phyloP scores from a whole-genome alignment of 1,139 yeast genomes.

The Debaryomyces sp. region DNA sequence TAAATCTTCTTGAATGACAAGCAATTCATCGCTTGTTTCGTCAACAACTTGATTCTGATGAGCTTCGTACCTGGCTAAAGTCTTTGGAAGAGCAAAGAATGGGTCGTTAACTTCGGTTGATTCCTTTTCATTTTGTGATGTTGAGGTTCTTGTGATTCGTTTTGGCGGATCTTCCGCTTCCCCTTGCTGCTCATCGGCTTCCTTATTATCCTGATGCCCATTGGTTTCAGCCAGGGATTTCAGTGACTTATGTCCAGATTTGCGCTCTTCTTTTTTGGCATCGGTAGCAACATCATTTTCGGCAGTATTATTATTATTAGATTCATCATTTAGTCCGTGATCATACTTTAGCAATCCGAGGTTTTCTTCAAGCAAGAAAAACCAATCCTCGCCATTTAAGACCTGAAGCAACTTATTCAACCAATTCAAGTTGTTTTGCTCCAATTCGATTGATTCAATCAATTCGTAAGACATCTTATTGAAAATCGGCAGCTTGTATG shows the following conservation, averaged over 20 bases:
- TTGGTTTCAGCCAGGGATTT: not conserved
- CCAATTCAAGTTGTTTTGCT: conserved; percentile 73
- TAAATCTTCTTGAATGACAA: conserved; percentile 41
- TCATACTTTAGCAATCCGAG: conserved; percentile 71
- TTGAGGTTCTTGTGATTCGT: conserved; percentile 37
- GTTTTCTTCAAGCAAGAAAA: conserved; percentile 61
- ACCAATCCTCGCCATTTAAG: conserved; percentile 85
- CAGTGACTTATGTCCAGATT: conserved; percentile 50
- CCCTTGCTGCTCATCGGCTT: conserved; percentile 33
- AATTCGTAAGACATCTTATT: conserved; percentile 67
- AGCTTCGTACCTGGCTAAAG: conserved; percentile 38
- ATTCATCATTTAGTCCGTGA: conserved; percentile 53
- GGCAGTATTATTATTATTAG: conserved; percentile 7
- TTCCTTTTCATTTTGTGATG: conserved; percentile 15
- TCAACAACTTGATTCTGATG: conserved; percentile 30
- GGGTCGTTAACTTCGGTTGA: conserved; percentile 34
- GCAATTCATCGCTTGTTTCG: conserved; percentile 31
- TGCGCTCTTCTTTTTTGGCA: conserved; percentile 23
- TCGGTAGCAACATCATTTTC: conserved; percentile 52
- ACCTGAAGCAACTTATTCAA: conserved; percentile 73
- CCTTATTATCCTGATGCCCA: not conserved
- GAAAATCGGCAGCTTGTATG: conserved; percentile 57
- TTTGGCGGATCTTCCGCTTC: conserved; percentile 56
- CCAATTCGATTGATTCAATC: conserved; percentile 75
- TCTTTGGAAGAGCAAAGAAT: conserved; percentile 41